Evolutionary conservation across 2,329 filamentous ascomycete species (phyloP).

Genomic region (Geosmithia putterillii): DNA sequence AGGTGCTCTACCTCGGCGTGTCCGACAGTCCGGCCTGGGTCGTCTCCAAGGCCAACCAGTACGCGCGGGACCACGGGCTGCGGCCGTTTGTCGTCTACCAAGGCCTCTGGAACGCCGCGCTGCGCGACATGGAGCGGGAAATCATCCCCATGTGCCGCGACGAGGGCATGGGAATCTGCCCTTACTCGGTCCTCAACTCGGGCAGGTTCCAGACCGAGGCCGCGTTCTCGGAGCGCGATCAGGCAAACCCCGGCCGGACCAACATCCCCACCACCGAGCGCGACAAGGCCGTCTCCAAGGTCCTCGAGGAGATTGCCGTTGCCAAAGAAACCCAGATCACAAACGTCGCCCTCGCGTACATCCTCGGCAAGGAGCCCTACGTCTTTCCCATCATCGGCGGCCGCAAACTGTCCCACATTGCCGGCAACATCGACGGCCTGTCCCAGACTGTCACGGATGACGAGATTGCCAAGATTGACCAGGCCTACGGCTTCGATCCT

Average conservation of each 20-base stretch:
- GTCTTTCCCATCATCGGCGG: constrained; percentile 65
- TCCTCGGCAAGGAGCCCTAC: constrained; percentile 58
- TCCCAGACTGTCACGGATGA: no score
- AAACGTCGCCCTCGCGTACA: constrained; percentile 55
- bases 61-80: constrained; percentile 55
- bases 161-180: constrained; percentile 38
- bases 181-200: constrained; percentile 45
- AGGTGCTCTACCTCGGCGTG: constrained; percentile 54
- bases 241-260: constrained; percentile 24
- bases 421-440: no score
- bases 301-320: constrained; percentile 35
- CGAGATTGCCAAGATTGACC: no score
- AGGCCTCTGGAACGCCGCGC: constrained; percentile 25
- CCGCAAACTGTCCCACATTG: constrained; percentile 46
- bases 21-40: constrained; percentile 61
- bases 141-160: constrained; percentile 29
- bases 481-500: no score
- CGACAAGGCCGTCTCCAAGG: constrained; percentile 36
- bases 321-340: constrained; percentile 30
- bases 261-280: constrained; percentile 20
- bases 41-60: constrained; percentile 18
- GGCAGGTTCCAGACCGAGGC: constrained; percentile 30
- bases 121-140: constrained; percentile 27
- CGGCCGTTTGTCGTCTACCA: constrained; percentile 49
- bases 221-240: constrained; percentile 15